Base-by-base conservation (phyloP, 805 yeast species). In the Debaryomyces tyrocola region DNA sequence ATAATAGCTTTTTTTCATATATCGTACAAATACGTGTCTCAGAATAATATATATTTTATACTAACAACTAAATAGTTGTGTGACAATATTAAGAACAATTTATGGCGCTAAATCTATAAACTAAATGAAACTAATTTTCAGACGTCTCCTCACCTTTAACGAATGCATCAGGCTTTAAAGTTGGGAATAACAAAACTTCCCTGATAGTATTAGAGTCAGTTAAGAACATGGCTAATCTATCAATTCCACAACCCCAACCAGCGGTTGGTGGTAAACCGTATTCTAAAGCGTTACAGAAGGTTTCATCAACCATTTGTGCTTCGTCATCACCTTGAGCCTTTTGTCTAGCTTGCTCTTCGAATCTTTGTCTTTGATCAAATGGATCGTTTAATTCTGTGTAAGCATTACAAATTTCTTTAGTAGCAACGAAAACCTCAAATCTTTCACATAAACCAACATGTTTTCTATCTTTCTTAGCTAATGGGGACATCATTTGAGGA, bases 161-260 rank as follows among this genome's bases (percentile, higher is more conserved):
- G 48, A 57, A 62, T 46, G 69, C 70, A 59, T 94, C 99, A 39
- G 98, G 99, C 79, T 91, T 94, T 83, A 92, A 89, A 52, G 98
- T 91, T 71, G 99, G 99, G 96, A 92, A 92, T 70, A 94, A 77
- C 59, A 92, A 79, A 41, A 92, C 98, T 78, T 92, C 99, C 84
- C 97, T 90, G 65, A 92, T 92, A 58, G 97, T 88, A 78, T 90
- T 87, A 48, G 96, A 88, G 73, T 94, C 84, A 52, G 98, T 94
- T 76, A 94, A 82, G 79, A 94, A 94, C 99, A 92, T 92, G 64
- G 97, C 90, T 65, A 92, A 69, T 79, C 99, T 87, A 75, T 92
- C 99, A 58, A 92, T 91, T 81, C 99, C 99, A 75, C 96, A 86
- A 60, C 99, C 99, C 98, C 98, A 92, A 59, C 99, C 99, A 70